A percentile compares a stretch with the other conserved stretches of the same genome.
Conservation (phyloP, 2,329 filamentous ascomycete species). For the Hyphodiscus sp. region DNA sequence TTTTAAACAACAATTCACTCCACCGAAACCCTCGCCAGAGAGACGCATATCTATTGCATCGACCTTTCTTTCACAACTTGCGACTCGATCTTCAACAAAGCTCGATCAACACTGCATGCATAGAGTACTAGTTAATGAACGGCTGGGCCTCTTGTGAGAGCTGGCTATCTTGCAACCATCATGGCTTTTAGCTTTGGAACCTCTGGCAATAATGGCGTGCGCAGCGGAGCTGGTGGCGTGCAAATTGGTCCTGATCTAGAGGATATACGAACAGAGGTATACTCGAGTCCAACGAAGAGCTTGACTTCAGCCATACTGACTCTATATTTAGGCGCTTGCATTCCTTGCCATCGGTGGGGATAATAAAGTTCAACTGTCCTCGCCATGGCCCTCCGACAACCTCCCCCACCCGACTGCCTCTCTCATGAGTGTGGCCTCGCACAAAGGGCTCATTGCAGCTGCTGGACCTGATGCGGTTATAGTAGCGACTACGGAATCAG, state of each 20-base stretch:
- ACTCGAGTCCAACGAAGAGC: slow-evolving; percentile 10
- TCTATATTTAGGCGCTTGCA: slow-evolving; percentile 54
- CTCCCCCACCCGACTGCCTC: slow-evolving; percentile 73
- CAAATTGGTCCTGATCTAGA: slow-evolving; percentile 61
- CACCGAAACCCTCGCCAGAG: too few species aligned
- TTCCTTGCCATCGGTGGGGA: slow-evolving; percentile 78
- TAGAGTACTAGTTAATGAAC: slow-evolving; percentile 26
- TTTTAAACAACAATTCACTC: background rate
- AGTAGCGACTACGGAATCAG: slow-evolving; percentile 67
- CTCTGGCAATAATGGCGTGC: slow-evolving; percentile 38
- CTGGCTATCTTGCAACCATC: slow-evolving; percentile 34
- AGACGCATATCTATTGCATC: background rate
- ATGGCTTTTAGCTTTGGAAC: slow-evolving; percentile 62
- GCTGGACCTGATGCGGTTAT: slow-evolving; percentile 76
- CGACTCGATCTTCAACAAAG: slow-evolving; percentile 4
- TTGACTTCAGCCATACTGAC: slow-evolving; percentile 7
- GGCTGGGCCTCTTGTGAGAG: slow-evolving; percentile 28
- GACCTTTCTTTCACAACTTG: background rate
- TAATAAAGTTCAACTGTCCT: slow-evolving; percentile 68
- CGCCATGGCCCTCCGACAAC: slow-evolving; percentile 60
- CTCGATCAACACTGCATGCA: slow-evolving; percentile 22
- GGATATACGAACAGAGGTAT: slow-evolving; percentile 77
- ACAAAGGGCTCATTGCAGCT: slow-evolving; percentile 75
- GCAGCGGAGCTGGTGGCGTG: slow-evolving; percentile 33
- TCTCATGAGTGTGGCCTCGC: slow-evolving; percentile 76